phyloP scores from a whole-genome alignment of 192 early-diverging fungal genomes.

The Dissophora globulifera region DNA sequence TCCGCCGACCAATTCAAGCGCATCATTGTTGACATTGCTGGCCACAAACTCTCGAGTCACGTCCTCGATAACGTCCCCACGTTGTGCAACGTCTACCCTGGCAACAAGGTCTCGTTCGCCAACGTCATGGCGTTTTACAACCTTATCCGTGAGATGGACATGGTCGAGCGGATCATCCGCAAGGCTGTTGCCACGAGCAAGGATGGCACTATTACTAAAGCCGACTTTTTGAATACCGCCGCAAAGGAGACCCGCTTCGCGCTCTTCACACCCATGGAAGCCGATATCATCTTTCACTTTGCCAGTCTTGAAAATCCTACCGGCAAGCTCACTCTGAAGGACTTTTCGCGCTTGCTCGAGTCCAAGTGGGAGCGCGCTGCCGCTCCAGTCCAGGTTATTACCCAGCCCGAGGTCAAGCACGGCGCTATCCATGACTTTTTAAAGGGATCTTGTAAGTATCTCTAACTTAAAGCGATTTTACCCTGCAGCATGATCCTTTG shows the following conservation, averaged over 20 bases:
- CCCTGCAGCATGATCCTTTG: too few species aligned
- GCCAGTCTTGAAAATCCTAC: conserved; percentile 63
- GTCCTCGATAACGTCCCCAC: conserved; percentile 73
- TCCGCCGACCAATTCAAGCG: conserved; percentile 66
- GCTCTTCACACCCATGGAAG: conserved; percentile 77
- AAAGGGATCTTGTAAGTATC: conserved; percentile 47
- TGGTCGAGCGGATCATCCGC: conserved; percentile 71
- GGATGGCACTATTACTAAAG: conserved; percentile 68
- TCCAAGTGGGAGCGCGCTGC: conserved; percentile 61
- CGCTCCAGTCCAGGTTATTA: conserved; percentile 6
- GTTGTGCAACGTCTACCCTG: conserved; percentile 66
- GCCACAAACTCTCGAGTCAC: conserved; percentile 72
- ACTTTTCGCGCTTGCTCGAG: conserved; percentile 66
- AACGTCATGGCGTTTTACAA: conserved; percentile 72
- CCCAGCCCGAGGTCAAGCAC: conserved; percentile 32
- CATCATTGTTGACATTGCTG: conserved; percentile 70
- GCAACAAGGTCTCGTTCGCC: conserved; percentile 71
- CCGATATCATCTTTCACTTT: conserved; percentile 77
- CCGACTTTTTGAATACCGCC: conserved; percentile 69
- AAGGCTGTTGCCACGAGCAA: conserved; percentile 59
- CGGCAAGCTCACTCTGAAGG: conserved; percentile 57
- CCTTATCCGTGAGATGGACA: conserved; percentile 71
- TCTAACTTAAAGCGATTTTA: too few species aligned
- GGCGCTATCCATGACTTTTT: conserved; percentile 36
- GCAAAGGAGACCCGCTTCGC: conserved; percentile 67